Evolutionary conservation across 179 eudicot genomes (phyloP).

Genomic region (Pouteria campechiana): DNA sequence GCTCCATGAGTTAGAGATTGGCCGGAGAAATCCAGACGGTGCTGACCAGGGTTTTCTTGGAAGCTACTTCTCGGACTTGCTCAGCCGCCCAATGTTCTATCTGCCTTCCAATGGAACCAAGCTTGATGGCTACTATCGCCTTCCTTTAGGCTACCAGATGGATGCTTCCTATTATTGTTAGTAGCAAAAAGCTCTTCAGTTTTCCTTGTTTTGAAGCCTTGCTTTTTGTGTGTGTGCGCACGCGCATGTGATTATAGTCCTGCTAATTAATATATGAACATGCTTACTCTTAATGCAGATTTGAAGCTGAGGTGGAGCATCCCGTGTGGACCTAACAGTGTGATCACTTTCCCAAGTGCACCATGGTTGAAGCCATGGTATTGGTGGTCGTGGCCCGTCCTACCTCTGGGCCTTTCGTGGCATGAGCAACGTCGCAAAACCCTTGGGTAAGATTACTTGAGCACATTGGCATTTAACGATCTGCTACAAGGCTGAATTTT

Average conservation of each 20-base stretch:
- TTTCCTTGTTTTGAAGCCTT: not conserved
- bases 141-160: conserved; percentile 97
- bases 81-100: conserved; percentile 75
- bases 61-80: conserved; percentile 73
- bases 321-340: conserved; percentile 95
- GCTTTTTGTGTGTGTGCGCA: too few species aligned
- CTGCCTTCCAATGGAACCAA: conserved; percentile 52
- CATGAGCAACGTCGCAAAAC: conserved; percentile 72
- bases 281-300: conserved; percentile 25
- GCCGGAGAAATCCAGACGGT: conserved; percentile 58
- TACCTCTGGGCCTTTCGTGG: conserved; percentile 92
- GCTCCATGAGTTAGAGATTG: conserved; percentile 48
- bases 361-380: conserved; percentile 96
- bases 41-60: conserved; percentile 94
- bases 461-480: too few species aligned
- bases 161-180: conserved; percentile 93
- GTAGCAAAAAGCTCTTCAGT: conserved; percentile 8
- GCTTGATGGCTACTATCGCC: conserved; percentile 66
- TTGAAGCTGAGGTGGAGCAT: conserved; percentile 81
- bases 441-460: conserved; percentile 72
- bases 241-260: not conserved
- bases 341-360: conserved; percentile 86
- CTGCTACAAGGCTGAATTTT: too few species aligned
- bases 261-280: not conserved
- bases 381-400: conserved; percentile 98